These are phyloP conservation scores for Diaporthe ampelina DNA, from an alignment of 2,329 filamentous ascomycete genomes.

Conservation along the genomic window DNA sequence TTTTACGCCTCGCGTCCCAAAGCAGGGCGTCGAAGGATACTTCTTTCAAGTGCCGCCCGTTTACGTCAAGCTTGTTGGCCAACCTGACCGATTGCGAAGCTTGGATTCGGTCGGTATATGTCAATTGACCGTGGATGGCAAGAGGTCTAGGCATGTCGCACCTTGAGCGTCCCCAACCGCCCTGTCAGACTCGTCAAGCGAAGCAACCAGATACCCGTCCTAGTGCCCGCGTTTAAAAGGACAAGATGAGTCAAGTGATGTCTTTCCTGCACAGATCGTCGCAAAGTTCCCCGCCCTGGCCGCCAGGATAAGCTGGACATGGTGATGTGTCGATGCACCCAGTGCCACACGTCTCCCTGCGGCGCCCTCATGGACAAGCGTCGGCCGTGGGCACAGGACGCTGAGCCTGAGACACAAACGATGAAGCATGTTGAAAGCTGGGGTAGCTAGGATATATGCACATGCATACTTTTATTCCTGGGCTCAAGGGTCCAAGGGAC, in stretches of 20 bases:
- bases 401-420: neutral
- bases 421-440: neutral
- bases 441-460: neutral
- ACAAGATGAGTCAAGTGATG: conserved; percentile 24
- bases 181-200: neutral
- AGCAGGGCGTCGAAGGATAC: neutral
- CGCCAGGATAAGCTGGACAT: neutral
- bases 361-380: neutral
- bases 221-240: conserved; percentile 11
- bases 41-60: no score
- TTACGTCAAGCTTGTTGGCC: neutral
- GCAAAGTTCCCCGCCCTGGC: conserved; percentile 1
- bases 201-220: neutral
- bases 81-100: neutral
- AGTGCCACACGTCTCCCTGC: neutral
- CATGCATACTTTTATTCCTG: neutral
- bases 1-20: neutral
- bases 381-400: neutral
- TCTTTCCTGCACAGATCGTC: conserved; percentile 1
- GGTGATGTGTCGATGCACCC: neutral
- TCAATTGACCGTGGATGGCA: conserved; percentile 2
- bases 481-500: conserved; percentile 17
- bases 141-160: neutral
- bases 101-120: neutral
- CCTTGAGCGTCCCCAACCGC: neutral